Base-by-base conservation (phyloP, 2,329 filamentous ascomycete species). In the Phyllosticta citribraziliensis region DNA sequence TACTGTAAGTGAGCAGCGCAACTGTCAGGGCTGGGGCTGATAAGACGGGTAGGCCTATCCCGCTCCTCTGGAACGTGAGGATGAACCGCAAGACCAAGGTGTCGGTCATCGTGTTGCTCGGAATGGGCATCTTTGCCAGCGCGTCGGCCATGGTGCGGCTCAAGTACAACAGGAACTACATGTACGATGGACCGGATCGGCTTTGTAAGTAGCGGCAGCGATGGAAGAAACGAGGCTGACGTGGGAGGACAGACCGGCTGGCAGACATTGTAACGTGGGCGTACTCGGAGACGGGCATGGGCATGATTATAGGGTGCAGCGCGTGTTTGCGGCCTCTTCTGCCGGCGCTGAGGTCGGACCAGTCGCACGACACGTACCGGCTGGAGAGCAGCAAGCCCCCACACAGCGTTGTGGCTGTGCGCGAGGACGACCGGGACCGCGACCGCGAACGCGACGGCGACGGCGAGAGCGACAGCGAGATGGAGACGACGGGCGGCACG, bases 251-350 rank as follows among this genome's bases (percentile, higher is more conserved):
- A 67, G 64, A 68, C 55, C 67, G 66, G 17, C 65, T 74, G 33
- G 71, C 67, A 9, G 66, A 74, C 53, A 66, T 74, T 19, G 65
- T 73, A 33, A 71, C 73, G 47, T 74, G 72, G 72, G 71, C 70
- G 4, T 73, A 72, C 56, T 69, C 71, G 3, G 72, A 73, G 40
- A 69, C 69, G 11, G 70, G 68, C 5, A 68, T 72, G 6, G 71
- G 71, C 8, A 67, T 74, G 62, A 67, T 73, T 9, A 70, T 71
- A 10, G 72, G 70, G 8, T 52, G 58, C 54, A 53, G 33, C 9
- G 47, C 58, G 9, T 72, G 70, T 2, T 66, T 74, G 20, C 68
- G 70, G 2, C 72, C 72, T 2, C 63, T 73, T 14, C 70, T 74
- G 57, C 67, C 68, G 14, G 63, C 62, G 2, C 27, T 66, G 53